These are phyloP conservation scores for Xylaria venustula DNA, from an alignment of 495 filamentous ascomycete genomes.

Conservation along the genomic window DNA sequence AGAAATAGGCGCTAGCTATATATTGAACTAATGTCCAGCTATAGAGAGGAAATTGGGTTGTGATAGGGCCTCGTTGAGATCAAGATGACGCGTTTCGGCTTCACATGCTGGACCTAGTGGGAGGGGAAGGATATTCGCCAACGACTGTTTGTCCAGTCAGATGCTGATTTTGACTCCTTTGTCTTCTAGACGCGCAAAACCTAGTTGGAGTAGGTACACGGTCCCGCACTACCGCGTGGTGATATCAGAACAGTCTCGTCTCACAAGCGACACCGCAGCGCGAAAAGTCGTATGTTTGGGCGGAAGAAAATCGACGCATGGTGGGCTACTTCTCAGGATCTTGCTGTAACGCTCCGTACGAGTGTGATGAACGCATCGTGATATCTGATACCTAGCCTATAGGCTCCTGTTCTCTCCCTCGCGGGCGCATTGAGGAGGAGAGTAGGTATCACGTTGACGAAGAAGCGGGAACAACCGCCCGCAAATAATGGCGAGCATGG, in stretches of 20 bases:
- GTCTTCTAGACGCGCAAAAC: background rate
- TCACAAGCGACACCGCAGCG: background rate
- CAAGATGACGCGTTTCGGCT: background rate
- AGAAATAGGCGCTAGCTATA: background rate
- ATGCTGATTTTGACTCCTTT: background rate
- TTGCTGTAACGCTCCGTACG: constrained; percentile 4
- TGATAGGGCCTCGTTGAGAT: background rate
- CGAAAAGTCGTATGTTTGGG: background rate
- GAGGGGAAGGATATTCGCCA: background rate
- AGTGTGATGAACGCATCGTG: background rate
- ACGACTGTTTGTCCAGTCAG: background rate
- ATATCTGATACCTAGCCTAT: background rate
- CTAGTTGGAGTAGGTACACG: background rate
- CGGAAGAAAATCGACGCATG: background rate
- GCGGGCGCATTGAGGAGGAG: background rate
- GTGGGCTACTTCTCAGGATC: background rate
- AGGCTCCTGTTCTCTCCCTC: background rate
- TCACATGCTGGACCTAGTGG: too few species aligned
- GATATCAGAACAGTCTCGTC: background rate
- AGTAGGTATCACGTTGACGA: background rate
- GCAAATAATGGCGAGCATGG: background rate
- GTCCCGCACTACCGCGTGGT: background rate
- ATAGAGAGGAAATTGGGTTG: background rate
- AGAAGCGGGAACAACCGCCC: constrained; percentile 6
- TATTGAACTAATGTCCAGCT: background rate